Percentiles rank a stretch among this genome's conserved stretches.
Evolutionary conservation across 352 stramenopile species (phyloP).

Genomic region (Thraustochytrium aureum): DNA sequence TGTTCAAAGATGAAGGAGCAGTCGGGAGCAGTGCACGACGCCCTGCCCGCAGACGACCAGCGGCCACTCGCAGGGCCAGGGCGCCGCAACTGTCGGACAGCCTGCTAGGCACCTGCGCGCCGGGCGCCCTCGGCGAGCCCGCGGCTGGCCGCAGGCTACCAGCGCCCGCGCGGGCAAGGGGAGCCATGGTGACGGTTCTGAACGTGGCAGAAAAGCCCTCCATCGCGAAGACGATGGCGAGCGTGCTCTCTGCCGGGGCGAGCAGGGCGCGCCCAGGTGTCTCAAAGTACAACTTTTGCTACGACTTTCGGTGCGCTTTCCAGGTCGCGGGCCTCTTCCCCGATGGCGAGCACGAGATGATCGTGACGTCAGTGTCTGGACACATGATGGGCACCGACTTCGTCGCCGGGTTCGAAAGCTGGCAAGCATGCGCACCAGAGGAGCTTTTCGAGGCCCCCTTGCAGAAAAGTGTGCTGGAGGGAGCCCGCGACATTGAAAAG

Average conservation of each 20-base stretch:
- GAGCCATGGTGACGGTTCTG: constrained; percentile 62
- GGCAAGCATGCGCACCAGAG: constrained; percentile 58
- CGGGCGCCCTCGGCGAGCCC: too few relatives aligned
- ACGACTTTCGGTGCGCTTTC: constrained; percentile 33
- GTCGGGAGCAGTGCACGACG: too few relatives aligned
- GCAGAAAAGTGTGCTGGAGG: constrained; percentile 70
- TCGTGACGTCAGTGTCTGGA: constrained; percentile 94
- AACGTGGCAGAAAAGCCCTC: constrained; percentile 99
- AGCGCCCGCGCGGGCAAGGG: constrained; percentile 51
- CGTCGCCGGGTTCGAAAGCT: constrained; percentile 65
- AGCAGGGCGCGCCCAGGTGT: constrained; percentile 51
- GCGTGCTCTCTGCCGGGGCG: constrained; percentile 76
- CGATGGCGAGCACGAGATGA: constrained; percentile 78
- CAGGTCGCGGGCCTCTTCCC: constrained; percentile 54
- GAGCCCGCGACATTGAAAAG: constrained; percentile 71
- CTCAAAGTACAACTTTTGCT: constrained; percentile 58
- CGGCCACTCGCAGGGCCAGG: too few relatives aligned
- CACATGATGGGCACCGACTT: constrained; percentile 99
- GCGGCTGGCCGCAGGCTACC: too few relatives aligned
- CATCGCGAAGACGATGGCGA: constrained; percentile 95
- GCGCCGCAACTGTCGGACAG: too few relatives aligned
- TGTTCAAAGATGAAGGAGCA: too few relatives aligned
- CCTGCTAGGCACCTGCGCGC: too few relatives aligned
- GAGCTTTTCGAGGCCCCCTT: constrained; percentile 90
- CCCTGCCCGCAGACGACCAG: too few relatives aligned